Evolutionary conservation across 2,329 filamentous ascomycete species (phyloP).

Genomic region (Paracorniculantispora psalliotae): DNA sequence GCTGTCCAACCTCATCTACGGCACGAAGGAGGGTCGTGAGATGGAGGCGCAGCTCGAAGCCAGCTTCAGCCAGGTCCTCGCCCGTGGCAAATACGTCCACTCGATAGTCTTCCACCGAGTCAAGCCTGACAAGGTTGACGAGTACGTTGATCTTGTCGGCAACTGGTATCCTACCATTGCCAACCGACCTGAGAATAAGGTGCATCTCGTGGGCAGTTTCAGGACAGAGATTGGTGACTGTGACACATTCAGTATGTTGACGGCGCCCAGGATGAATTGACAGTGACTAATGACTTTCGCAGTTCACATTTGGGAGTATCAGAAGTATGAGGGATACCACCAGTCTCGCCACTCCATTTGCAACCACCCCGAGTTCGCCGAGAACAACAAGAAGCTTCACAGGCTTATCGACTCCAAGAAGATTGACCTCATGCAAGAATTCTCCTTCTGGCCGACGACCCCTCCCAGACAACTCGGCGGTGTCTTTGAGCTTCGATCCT

Average conservation of each 20-base stretch:
- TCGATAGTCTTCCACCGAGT: constrained; percentile 96
- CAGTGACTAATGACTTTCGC: constrained; percentile 16
- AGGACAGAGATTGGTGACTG: constrained; percentile 95
- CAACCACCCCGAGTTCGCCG: constrained; percentile 73
- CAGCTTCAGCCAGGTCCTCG: constrained; percentile 91
- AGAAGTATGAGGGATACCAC: constrained; percentile 94
- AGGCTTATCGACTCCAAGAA: constrained; percentile 78
- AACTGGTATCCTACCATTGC: constrained; percentile 92
- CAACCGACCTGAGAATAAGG: constrained; percentile 77
- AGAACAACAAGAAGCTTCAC: constrained; percentile 81
- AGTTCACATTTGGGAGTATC: constrained; percentile 99
- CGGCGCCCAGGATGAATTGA: no score
- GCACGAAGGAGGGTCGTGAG: constrained; percentile 90
- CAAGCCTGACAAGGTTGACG: constrained; percentile 90
- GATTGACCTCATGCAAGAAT: constrained; percentile 96
- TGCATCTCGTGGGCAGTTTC: constrained; percentile 96
- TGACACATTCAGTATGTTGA: constrained; percentile 79
- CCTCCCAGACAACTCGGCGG: constrained; percentile 85
- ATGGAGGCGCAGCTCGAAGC: constrained; percentile 94
- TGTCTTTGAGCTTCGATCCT: constrained; percentile 92
- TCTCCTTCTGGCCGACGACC: constrained; percentile 98
- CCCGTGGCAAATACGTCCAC: constrained; percentile 96
- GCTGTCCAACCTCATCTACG: constrained; percentile 87
- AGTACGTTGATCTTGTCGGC: constrained; percentile 86
- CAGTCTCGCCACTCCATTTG: constrained; percentile 82